Conservation (phyloP, 1,284 basidiomycete genomes). For the Austroboletus novae-zelandiae region DNA sequence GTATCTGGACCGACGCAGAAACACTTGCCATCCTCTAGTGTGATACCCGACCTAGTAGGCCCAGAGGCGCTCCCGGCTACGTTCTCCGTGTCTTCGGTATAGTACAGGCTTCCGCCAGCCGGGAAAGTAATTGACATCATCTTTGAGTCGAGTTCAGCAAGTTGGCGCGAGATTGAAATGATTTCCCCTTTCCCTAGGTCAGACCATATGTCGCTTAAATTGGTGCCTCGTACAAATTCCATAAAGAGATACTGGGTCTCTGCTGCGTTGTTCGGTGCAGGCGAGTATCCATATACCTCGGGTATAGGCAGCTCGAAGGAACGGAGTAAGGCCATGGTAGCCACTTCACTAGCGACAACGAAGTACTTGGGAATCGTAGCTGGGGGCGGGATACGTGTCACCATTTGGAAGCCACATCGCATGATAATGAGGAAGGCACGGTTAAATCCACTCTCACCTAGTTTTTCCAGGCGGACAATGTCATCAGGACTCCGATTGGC, state of each 20-base stretch:
- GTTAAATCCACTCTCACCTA: constrained; percentile 43
- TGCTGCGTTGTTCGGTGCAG: constrained; percentile 46
- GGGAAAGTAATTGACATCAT: constrained; percentile 53
- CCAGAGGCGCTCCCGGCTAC: constrained; percentile 25
- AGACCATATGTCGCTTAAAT: constrained; percentile 43
- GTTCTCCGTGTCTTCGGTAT: constrained; percentile 41
- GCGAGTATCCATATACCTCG: constrained; percentile 50
- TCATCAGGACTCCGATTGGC: constrained; percentile 38
- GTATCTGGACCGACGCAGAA: constrained; percentile 46
- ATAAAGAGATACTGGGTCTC: constrained; percentile 47
- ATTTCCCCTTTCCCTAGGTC: constrained; percentile 41
- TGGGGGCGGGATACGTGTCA: constrained; percentile 50
- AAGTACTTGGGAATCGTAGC: constrained; percentile 41
- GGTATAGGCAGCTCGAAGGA: constrained; percentile 45
- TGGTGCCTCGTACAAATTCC: constrained; percentile 46
- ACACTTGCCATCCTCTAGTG: constrained; percentile 31
- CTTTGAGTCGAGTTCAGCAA: constrained; percentile 45
- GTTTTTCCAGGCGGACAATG: constrained; percentile 37
- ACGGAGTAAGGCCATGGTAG: constrained; percentile 49
- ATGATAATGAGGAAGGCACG: constrained; percentile 38
- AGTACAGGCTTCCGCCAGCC: constrained; percentile 45
- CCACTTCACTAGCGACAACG: constrained; percentile 51
- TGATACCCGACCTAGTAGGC: constrained; percentile 12
- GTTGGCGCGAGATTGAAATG: constrained; percentile 41
- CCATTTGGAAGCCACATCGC: constrained; percentile 41